Percentiles rank a stretch among this genome's conserved stretches.
These are phyloP conservation scores for Rhizopogon vulgaris DNA, from an alignment of 768 basidiomycete species.

Conservation along the genomic window DNA sequence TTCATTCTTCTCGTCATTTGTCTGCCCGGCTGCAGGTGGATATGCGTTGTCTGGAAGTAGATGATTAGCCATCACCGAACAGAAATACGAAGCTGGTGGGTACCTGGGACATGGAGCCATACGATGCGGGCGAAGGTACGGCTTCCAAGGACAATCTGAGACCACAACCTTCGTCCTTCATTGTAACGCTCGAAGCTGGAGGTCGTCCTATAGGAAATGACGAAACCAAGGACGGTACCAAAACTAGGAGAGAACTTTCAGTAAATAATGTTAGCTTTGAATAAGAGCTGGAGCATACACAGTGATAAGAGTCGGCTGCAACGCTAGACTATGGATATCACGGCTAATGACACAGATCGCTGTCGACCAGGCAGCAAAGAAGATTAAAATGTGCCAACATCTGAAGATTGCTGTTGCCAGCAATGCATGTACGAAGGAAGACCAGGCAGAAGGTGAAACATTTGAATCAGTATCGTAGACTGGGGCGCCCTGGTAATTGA, in stretches of 20 bases:
- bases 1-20: constrained; percentile 10
- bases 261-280: background rate
- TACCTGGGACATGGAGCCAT: constrained; percentile 66
- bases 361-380: constrained; percentile 60
- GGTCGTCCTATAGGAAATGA: constrained; percentile 66
- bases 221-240: constrained; percentile 69
- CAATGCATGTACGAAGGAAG: constrained; percentile 36
- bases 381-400: constrained; percentile 49
- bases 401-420: constrained; percentile 26
- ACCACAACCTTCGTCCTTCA: constrained; percentile 65
- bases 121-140: constrained; percentile 55
- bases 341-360: constrained; percentile 48
- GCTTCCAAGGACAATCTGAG: constrained; percentile 50
- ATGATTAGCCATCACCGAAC: background rate
- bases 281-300: constrained; percentile 39
- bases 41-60: constrained; percentile 16
- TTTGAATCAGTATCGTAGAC: background rate
- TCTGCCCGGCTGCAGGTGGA: background rate
- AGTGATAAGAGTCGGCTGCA: constrained; percentile 56
- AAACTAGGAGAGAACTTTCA: constrained; percentile 30
- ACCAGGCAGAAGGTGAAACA: constrained; percentile 8
- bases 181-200: constrained; percentile 75
- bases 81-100: background rate
- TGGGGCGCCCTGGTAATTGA: background rate
- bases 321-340: constrained; percentile 35